Evolutionary conservation across 202 grass and related monocot genomes (phyloP), one percentile per base, ranked within the genome.

Genomic region (Musa balbisiana): DNA sequence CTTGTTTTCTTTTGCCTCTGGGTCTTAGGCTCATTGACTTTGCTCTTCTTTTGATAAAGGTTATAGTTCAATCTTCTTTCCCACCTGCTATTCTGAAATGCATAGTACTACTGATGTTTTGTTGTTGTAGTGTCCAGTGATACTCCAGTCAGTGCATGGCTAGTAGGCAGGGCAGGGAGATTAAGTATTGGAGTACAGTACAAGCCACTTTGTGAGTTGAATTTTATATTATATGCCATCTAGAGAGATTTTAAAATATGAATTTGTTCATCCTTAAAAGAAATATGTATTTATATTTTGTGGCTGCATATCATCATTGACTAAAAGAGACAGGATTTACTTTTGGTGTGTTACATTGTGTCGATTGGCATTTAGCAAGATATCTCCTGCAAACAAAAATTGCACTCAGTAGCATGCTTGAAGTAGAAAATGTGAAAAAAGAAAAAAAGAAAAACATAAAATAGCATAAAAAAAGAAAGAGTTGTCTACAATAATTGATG

Each of bases 181-280:
- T 80, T 97, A 81, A 89, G 78, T 84, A 80, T 80, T 71, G 93
- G 93, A 83, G 25, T 92, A 73, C 80, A 92, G 64, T 97, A 89
- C 81, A 92, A 86, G 76, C 84, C 82, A 77, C 73, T 84, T 69
- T 60, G 93, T 97, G 71, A 92, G 92, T 89, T 33, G 71, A 76
- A 83, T 43, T 74, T 54, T 22, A 59, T 73, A n/a, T 75, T n/a
- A 79, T 59, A 51, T n/a, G 23, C 33, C 8, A n/a, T 51, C 67
- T 13, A 10, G 17, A 19, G 51, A 9, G 69, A 23, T 52, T 78
- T 78, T 8, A 23, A 15, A 8, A 52, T 77, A 66, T 51, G 43
- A 77, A 52, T 77, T 50, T 52, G 1, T 53, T 24, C 33, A 67
- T 52, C 22, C 1, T 43, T 8, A 17, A 53, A 55, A 26, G 16